Evolutionary conservation across 1,284 basidiomycete species (phyloP), one percentile per base, ranked within the genome.

Genomic region (Tilletia caries): DNA sequence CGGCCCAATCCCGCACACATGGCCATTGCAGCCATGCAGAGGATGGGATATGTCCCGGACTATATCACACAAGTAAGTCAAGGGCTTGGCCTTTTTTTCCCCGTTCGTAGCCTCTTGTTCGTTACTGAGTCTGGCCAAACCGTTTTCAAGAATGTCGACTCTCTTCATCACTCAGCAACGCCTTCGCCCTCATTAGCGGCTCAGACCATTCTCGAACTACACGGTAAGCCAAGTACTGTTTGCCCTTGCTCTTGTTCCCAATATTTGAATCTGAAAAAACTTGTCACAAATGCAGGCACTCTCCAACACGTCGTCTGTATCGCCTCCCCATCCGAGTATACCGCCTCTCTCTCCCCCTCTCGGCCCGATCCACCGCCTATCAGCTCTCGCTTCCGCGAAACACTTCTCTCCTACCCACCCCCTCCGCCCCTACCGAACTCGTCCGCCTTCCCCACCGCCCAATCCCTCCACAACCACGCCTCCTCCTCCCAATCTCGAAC

Each of bases 1-100:
- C 68, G 74, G 67, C 81, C 82, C 1, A 83, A 83, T 67, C 60
- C 64, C 13, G 76, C 78, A 3, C 82, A 83, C 70, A 76, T 76
- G 68, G 72, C 79, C 27, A 71, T 82, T 3, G 79, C 82, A 8
- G 76, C 77, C 25, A 72, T 82, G 18, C 81, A 80, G 68, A 68
- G 76, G 10, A 65, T 80, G 1, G 81, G 81, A 1, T 71, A 72
- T 66, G 69, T 82, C 2, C 71, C 74, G 18, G 73, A 79, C 20
- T 72, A 74, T 52, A 83, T 83, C 66, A 83, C 82, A 1, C 75
- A 76, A 65, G 68, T 65, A 37, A 62, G 68, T 27, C 10, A 6
- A 8, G 23, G 23, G 13, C 50, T 23, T 6, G n/a, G n/a, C n/a
- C n/a, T n/a, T n/a, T n/a, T n/a, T n/a, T n/a, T n/a, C n/a, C n/a